Evolutionary conservation across 371 early-diverging fungal genomes (phyloP).

Genomic region (Entomophthora muscae): DNA sequence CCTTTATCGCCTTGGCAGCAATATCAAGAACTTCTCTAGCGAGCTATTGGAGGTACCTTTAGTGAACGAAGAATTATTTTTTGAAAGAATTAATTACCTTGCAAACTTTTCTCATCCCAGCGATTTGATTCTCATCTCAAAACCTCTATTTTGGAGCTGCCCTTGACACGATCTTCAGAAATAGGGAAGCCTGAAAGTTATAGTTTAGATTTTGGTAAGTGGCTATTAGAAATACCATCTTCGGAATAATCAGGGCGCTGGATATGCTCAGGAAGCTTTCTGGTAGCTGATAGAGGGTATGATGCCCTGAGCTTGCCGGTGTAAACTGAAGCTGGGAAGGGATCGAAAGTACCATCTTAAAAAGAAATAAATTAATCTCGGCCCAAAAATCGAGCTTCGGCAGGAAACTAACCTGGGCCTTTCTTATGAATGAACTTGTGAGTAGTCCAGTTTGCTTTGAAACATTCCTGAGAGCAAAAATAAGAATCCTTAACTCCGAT

Average conservation of each 20-base stretch:
- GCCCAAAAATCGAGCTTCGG: background rate
- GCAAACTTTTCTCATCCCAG: slow-evolving; percentile 65
- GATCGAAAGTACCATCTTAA: slow-evolving; percentile 40
- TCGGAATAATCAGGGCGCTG: slow-evolving; percentile 68
- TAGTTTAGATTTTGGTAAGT: background rate
- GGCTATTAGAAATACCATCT: slow-evolving; percentile 17
- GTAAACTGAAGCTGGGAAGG: slow-evolving; percentile 59
- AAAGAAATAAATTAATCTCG: slow-evolving; percentile 8
- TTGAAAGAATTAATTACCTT: slow-evolving; percentile 22
- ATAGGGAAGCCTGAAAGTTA: slow-evolving; percentile 32
- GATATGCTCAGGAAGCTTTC: slow-evolving; percentile 59
- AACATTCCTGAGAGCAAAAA: slow-evolving; percentile 83
- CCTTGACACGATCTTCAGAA: slow-evolving; percentile 40
- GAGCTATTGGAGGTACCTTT: too few species aligned
- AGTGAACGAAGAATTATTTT: too few species aligned
- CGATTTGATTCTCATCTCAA: slow-evolving; percentile 51
- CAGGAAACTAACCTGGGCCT: background rate
- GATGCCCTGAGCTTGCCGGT: slow-evolving; percentile 66
- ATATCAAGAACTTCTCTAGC: slow-evolving; percentile 74
- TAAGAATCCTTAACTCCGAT: slow-evolving; percentile 37
- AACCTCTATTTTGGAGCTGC: slow-evolving; percentile 43
- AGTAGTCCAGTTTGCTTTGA: slow-evolving; percentile 64
- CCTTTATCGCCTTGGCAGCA: slow-evolving; percentile 52
- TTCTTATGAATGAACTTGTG: slow-evolving; percentile 33
- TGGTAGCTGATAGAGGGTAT: slow-evolving; percentile 66